Base-by-base conservation (phyloP, 495 filamentous ascomycete genomes). In the Saxispiralis lemnorum region DNA sequence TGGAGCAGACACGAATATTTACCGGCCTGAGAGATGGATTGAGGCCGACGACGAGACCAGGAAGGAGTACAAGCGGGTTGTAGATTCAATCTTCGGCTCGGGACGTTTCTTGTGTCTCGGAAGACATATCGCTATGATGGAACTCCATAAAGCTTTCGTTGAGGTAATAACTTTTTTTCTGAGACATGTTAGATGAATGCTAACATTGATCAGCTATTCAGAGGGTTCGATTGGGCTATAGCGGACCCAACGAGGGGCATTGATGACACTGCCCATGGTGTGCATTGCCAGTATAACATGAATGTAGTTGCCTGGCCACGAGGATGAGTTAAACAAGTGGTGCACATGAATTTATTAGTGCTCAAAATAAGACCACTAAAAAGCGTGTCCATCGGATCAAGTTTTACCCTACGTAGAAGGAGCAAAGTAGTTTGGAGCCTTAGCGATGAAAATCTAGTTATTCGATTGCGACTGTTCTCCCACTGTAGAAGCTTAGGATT, bases 71-170 rank as follows among this genome's bases (percentile, higher is more conserved):
- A 56, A 42, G 39, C 17, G 30, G 39, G 39, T 37, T 1, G 44
- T 43, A 5, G 49, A 45, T 17, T 47, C 53, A 12, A 19, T 55
- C 53, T 67, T 66, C 41, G 59, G 63, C 0, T 47, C 53, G 28
- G 64, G 62, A 0, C 48, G 55, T 17, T 63, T 53, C 30, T 48
- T 52, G 44, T 67, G 63, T 42, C 38, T 67, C 18, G 65, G 65
- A 0, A 56, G 51, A 36, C 17, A 50, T 9, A 54, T 65, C 44
- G 65, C 64, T 2, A 48, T 49, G 31, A 56, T 63, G 41, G 60
- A 74, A 54, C 46, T 72, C 20, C 64, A 65, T 34, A 78, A 78
- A 59, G 49, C 66, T 2, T 60, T 75, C 38, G 63, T 75, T 24
- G 69, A 76, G 68, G 68, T 72, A 39, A n/a, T 58, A 58, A 18